A percentile compares a stretch with the other conserved stretches of the same genome.
phyloP scores from a whole-genome alignment of 2,329 filamentous ascomycete genomes.

The Ceratocystis cubensis region DNA sequence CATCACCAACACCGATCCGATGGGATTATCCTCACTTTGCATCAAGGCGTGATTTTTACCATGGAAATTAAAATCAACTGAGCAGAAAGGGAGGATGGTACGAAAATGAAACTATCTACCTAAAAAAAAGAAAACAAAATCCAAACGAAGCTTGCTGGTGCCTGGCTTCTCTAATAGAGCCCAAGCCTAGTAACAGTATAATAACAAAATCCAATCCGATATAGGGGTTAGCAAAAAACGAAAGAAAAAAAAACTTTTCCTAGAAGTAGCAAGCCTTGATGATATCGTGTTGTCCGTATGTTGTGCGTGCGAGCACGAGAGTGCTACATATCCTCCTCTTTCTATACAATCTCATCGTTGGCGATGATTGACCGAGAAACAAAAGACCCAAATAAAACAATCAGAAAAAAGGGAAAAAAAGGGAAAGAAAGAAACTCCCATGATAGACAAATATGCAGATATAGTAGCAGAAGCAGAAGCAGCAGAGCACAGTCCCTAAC shows the following conservation, averaged over 20 bases:
- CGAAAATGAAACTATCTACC: background rate
- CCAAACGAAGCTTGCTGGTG: slow-evolving; percentile 1
- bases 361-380: slow-evolving; percentile 3
- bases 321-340: slow-evolving; percentile 11
- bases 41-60: too few relatives aligned
- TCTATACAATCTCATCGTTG: slow-evolving; percentile 2
- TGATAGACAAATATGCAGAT: background rate
- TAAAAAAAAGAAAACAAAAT: background rate
- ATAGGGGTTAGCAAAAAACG: background rate
- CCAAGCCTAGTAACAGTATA: slow-evolving; percentile 4
- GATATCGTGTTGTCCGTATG: background rate
- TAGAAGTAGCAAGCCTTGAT: background rate
- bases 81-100: background rate
- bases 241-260: slow-evolving; percentile 2
- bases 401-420: slow-evolving; percentile 14
- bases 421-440: background rate
- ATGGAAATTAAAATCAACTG: too few relatives aligned
- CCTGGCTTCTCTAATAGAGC: slow-evolving; percentile 6
- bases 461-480: background rate
- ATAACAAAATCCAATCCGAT: slow-evolving; percentile 7
- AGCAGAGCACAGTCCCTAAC: background rate
- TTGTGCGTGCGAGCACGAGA: background rate
- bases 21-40: too few relatives aligned
- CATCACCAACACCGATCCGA: too few relatives aligned
- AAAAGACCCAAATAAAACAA: slow-evolving; percentile 11